phyloP scores from a whole-genome alignment of 352 stramenopile genomes.

The Phytopythium delawarense region DNA sequence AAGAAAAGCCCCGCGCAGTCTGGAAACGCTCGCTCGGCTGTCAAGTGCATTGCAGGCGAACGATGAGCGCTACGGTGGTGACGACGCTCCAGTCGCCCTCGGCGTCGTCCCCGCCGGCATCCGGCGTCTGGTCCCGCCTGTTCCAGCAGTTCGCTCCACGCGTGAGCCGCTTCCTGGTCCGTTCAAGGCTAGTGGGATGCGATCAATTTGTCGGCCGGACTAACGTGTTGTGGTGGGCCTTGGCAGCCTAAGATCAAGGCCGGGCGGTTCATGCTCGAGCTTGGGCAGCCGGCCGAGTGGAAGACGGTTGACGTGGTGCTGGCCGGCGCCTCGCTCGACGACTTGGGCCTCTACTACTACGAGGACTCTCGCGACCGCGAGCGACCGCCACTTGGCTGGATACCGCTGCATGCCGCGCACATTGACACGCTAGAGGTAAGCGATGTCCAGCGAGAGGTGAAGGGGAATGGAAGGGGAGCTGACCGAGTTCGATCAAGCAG shows the following conservation, averaged over 20 bases:
- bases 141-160: constrained; percentile 40
- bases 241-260: constrained; percentile 56
- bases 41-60: not conserved
- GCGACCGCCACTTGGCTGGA: constrained; percentile 35
- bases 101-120: constrained; percentile 5
- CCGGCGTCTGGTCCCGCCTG: constrained; percentile 40
- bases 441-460: too few relatives aligned
- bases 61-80: not conserved
- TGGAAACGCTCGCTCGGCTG: not conserved
- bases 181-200: not conserved
- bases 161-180: constrained; percentile 41
- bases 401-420: constrained; percentile 56
- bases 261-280: constrained; percentile 51
- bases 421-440: constrained; percentile 58
- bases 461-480: not conserved
- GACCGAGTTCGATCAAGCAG: not conserved
- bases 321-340: constrained; percentile 38
- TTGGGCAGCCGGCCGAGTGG: constrained; percentile 49
- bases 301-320: constrained; percentile 61
- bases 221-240: not conserved
- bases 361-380: constrained; percentile 27
- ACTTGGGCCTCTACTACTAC: constrained; percentile 74
- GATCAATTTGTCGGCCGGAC: not conserved
- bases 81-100: not conserved
- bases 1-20: not conserved